phyloP scores from a whole-genome alignment of 2,329 filamentous ascomycete species.

The Curvularia sp. region DNA sequence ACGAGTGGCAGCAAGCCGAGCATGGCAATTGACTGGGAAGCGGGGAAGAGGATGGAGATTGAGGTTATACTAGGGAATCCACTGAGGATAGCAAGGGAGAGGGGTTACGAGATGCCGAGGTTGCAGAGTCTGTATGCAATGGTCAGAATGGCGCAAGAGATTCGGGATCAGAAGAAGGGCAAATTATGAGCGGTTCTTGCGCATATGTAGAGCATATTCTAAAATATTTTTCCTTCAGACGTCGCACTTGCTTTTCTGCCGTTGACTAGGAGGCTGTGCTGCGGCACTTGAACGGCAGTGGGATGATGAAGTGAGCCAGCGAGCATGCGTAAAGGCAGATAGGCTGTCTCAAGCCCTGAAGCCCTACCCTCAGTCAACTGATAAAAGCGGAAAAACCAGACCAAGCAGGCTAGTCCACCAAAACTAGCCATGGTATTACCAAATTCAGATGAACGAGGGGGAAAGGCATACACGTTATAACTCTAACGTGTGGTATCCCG shows the following conservation, averaged over 20 bases:
- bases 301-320: too few relatives aligned
- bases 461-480: neutral
- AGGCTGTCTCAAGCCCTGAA: neutral
- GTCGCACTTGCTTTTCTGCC: too few relatives aligned
- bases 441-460: neutral
- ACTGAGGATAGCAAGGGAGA: constrained; percentile 67
- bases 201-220: neutral
- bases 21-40: constrained; percentile 76
- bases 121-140: constrained; percentile 73
- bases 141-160: constrained; percentile 67
- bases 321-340: too few relatives aligned
- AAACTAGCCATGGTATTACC: neutral
- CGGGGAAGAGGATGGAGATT: constrained; percentile 70
- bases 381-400: neutral
- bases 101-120: constrained; percentile 70
- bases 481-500: neutral
- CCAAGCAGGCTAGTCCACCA: neutral
- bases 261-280: too few relatives aligned
- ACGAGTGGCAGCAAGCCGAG: constrained; percentile 64
- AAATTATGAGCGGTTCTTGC: constrained; percentile 13
- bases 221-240: too few relatives aligned
- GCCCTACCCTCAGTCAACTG: neutral
- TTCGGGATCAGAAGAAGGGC: constrained; percentile 53
- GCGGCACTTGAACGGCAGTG: too few relatives aligned
- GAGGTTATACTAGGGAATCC: constrained; percentile 78